These are phyloP conservation scores for Scleroderma bovista DNA, from an alignment of 768 basidiomycete genomes.

Conservation along the genomic window DNA sequence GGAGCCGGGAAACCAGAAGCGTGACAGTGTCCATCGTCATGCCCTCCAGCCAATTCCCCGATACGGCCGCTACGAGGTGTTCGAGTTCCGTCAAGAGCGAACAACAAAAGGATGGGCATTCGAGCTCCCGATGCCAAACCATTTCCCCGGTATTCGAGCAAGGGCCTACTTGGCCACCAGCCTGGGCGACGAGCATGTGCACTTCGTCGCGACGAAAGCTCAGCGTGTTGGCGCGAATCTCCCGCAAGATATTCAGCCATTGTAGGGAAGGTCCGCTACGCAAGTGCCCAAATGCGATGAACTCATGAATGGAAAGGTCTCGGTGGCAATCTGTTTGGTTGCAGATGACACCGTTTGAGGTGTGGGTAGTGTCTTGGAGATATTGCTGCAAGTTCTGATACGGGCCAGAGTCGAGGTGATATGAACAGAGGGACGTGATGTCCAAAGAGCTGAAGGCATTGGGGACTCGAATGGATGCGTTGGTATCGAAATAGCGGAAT, in stretches of 20 bases:
- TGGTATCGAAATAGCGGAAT: neutral
- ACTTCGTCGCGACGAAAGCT: constrained; percentile 34
- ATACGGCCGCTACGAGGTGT: constrained; percentile 24
- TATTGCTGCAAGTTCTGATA: neutral
- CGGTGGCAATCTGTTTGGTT: constrained; percentile 32
- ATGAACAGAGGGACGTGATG: neutral
- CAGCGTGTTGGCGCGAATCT: constrained; percentile 30
- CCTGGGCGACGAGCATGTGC: constrained; percentile 26
- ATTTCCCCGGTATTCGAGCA: neutral
- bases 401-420: neutral
- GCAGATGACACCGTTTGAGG: constrained; percentile 21
- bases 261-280: constrained; percentile 29
- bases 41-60: constrained; percentile 33
- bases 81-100: constrained; percentile 29
- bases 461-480: neutral
- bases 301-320: constrained; percentile 36
- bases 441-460: neutral
- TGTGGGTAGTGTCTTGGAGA: no score
- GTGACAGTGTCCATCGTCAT: constrained; percentile 23
- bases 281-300: constrained; percentile 33
- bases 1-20: constrained; percentile 13
- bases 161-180: constrained; percentile 4
- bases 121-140: constrained; percentile 31
- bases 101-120: constrained; percentile 23
- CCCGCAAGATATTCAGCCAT: constrained; percentile 30